Conservation (phyloP, 2,329 filamentous ascomycete species). For the Clonostachys rosea region DNA sequence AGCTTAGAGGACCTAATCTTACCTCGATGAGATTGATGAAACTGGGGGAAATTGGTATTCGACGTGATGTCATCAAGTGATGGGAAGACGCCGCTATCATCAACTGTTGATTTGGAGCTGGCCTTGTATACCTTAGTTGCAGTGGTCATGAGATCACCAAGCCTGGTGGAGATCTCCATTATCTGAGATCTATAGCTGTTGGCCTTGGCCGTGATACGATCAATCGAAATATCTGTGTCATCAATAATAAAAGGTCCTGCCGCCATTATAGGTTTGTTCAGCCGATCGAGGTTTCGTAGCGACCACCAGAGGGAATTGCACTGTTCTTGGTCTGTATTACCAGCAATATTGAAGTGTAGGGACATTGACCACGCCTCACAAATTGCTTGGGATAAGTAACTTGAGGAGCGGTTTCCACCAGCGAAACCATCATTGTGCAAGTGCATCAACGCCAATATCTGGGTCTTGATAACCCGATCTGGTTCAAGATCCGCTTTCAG, state of each 20-base stretch:
- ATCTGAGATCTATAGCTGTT: slow-evolving; percentile 7
- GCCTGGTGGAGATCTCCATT: slow-evolving; percentile 3
- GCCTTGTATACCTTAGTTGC: slow-evolving; percentile 12
- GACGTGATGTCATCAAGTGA: slow-evolving; percentile 2
- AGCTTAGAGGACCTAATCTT: not conserved
- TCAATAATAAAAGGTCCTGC: slow-evolving; percentile 12
- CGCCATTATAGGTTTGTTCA: slow-evolving; percentile 12
- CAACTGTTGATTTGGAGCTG: slow-evolving; percentile 4
- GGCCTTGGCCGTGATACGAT: not conserved
- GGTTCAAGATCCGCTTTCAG: slow-evolving; percentile 15
- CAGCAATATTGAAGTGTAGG: slow-evolving; percentile 8
- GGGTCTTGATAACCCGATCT: slow-evolving; percentile 11
- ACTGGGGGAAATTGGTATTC: not conserved
- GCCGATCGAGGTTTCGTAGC: slow-evolving; percentile 9
- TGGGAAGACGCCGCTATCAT: slow-evolving; percentile 8
- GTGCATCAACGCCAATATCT: slow-evolving; percentile 15
- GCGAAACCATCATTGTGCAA: slow-evolving; percentile 13
- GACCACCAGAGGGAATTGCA: slow-evolving; percentile 11
- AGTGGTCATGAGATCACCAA: slow-evolving; percentile 9
- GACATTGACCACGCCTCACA: slow-evolving; percentile 16
- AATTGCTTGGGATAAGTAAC: slow-evolving; percentile 13
- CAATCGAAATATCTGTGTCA: slow-evolving; percentile 9
- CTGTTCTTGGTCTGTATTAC: slow-evolving; percentile 6
- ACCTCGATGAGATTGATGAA: slow-evolving; percentile 8
- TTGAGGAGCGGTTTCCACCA: slow-evolving; percentile 13